These are phyloP conservation scores for Scenedesmus sp. DNA, from an alignment of 163 green algal species.

Conservation along the genomic window DNA sequence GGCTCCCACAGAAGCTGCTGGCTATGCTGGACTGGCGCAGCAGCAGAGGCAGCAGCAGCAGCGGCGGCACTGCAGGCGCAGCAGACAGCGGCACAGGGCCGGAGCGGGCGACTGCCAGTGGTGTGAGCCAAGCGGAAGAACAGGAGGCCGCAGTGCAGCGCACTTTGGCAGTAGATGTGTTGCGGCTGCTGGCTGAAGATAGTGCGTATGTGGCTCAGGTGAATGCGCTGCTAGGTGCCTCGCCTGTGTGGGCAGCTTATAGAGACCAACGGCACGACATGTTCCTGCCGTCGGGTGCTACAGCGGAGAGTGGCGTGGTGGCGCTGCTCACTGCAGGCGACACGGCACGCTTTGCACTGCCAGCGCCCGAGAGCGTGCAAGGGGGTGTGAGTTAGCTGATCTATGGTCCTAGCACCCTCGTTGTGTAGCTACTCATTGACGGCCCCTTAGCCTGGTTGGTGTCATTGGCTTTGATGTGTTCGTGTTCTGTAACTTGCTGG, in stretches of 20 bases:
- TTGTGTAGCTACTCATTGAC: too few species aligned
- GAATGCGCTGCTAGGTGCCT: conserved; percentile 62
- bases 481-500: too few species aligned
- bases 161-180: conserved; percentile 84
- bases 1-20: conserved; percentile 72
- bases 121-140: background rate
- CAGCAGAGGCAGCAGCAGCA: background rate
- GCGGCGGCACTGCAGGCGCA: background rate
- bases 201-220: conserved; percentile 52
- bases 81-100: conserved; percentile 9
- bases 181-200: conserved; percentile 72
- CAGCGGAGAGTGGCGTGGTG: conserved; percentile 71
- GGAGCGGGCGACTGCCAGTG: background rate
- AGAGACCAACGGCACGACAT: conserved; percentile 87
- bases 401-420: too few species aligned
- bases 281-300: conserved; percentile 84
- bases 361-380: conserved; percentile 60
- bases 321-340: conserved; percentile 75
- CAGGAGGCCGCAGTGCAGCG: conserved; percentile 77
- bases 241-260: conserved; percentile 83
- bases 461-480: too few species aligned
- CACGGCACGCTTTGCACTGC: conserved; percentile 76
- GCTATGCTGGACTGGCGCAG: conserved; percentile 75
- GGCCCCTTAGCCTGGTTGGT: too few species aligned
- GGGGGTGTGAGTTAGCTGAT: background rate